Evolutionary conservation across 2,329 filamentous ascomycete genomes (phyloP).

Genomic region (Nectriaceae sp.): DNA sequence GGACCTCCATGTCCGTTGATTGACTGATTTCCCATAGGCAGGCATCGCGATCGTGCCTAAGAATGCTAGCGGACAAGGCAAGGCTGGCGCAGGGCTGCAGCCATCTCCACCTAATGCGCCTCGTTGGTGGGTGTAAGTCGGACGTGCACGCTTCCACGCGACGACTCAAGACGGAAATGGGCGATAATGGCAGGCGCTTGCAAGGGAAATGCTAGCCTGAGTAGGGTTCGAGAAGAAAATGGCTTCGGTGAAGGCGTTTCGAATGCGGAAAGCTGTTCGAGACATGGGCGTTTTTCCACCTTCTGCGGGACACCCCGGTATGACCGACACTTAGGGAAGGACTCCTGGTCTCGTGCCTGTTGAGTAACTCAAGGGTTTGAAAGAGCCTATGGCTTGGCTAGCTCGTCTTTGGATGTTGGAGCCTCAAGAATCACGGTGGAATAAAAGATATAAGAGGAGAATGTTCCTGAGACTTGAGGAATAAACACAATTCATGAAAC

Average conservation of each 20-base stretch:
- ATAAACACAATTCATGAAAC: slow-evolving; percentile 3
- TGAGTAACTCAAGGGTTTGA: slow-evolving; percentile 6
- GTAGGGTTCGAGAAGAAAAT: too few relatives aligned
- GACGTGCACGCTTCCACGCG: too few relatives aligned
- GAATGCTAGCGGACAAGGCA: too few relatives aligned
- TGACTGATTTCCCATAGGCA: too few relatives aligned
- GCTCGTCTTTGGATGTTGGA: slow-evolving; percentile 7
- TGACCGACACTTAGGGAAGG: too few relatives aligned
- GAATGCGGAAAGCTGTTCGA: slow-evolving; percentile 7
- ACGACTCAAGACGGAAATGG: too few relatives aligned
- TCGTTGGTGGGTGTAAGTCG: background rate
- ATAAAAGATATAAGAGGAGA: background rate
- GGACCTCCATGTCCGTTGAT: too few relatives aligned
- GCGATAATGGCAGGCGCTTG: too few relatives aligned
- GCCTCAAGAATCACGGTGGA: slow-evolving; percentile 4
- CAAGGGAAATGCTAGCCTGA: too few relatives aligned
- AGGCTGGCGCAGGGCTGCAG: background rate
- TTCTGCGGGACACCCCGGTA: too few relatives aligned
- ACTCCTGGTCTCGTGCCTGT: slow-evolving; percentile 10
- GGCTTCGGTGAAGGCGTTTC: too few relatives aligned
- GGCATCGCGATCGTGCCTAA: too few relatives aligned
- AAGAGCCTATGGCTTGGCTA: slow-evolving; percentile 16
- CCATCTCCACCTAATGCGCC: background rate
- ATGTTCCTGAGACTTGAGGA: background rate
- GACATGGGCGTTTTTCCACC: background rate